Evolutionary conservation across 2,329 filamentous ascomycete genomes (phyloP).

Genomic region (Colletotrichum chlorophyti): DNA sequence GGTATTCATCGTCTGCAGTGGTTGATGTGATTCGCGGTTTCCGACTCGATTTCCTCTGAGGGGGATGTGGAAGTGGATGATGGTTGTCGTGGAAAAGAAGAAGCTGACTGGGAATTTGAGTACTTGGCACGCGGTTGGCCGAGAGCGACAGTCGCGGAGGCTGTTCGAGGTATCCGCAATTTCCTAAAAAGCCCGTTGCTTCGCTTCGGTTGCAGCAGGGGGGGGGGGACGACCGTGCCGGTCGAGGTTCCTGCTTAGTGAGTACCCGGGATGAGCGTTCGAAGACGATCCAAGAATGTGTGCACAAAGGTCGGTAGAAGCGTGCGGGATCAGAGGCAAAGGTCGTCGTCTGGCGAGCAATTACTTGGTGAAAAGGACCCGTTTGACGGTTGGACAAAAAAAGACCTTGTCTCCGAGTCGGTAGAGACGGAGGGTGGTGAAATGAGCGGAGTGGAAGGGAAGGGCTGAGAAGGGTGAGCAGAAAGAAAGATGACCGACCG

Average conservation of each 20-base stretch:
- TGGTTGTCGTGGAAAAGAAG: background rate
- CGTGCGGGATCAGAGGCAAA: background rate
- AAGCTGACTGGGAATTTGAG: background rate
- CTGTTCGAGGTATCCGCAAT: conserved; percentile 5
- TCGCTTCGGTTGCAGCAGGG: background rate
- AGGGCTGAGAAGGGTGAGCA: conserved; percentile 27
- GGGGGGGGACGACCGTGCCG: background rate
- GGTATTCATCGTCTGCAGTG: conserved; percentile 27
- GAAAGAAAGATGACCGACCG: conserved; percentile 23
- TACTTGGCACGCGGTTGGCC: conserved; percentile 18
- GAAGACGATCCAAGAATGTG: background rate
- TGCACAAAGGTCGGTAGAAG: conserved; percentile 1
- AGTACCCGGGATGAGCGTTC: background rate
- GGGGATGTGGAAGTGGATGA: too few species aligned
- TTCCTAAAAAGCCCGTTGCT: background rate
- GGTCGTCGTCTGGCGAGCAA: background rate
- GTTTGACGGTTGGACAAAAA: background rate
- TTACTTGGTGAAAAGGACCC: background rate
- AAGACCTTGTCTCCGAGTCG: conserved; percentile 8
- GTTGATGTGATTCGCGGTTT: background rate
- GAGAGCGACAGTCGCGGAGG: background rate
- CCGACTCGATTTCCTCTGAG: background rate
- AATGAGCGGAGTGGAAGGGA: conserved; percentile 12
- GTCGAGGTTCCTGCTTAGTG: background rate
- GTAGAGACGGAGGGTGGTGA: conserved; percentile 20